Evolutionary conservation across 1,284 basidiomycete genomes (phyloP).

Genomic region (Tausonia pullulans): DNA sequence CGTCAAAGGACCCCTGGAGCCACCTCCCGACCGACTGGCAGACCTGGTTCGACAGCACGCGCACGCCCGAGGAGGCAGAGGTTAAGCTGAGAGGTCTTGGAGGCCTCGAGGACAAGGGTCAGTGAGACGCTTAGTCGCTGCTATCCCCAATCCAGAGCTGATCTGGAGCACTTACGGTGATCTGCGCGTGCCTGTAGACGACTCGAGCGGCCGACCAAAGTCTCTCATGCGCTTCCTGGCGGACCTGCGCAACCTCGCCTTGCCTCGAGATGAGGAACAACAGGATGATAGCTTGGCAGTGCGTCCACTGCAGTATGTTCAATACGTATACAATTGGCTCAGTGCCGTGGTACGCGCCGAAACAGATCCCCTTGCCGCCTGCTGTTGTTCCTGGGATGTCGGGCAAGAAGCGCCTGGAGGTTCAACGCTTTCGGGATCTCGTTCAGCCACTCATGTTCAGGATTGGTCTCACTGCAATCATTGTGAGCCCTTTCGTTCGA

Average conservation of each 20-base stretch:
- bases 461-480: background rate
- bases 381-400: slow-evolving; percentile 1
- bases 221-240: background rate
- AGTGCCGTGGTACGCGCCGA: no score
- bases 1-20: no score
- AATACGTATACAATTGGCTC: background rate
- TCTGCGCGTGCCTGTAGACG: no score
- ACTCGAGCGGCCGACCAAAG: background rate
- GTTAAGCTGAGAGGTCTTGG: no score
- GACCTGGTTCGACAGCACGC: no score
- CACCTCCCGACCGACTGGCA: no score
- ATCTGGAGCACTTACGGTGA: background rate
- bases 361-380: background rate
- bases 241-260: background rate
- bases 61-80: no score
- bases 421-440: background rate
- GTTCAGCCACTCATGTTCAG: background rate
- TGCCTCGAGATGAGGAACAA: background rate
- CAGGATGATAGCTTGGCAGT: background rate
- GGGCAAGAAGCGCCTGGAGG: slow-evolving; percentile 9
- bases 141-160: no score
- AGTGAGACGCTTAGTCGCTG: no score
- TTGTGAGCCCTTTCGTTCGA: background rate
- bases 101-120: no score
- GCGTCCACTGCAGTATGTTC: background rate